A percentile compares a stretch with the other conserved stretches of the same genome.
These are phyloP conservation scores for Tylopilus sp. DNA, from an alignment of 1,284 basidiomycete genomes.

Conservation along the genomic window DNA sequence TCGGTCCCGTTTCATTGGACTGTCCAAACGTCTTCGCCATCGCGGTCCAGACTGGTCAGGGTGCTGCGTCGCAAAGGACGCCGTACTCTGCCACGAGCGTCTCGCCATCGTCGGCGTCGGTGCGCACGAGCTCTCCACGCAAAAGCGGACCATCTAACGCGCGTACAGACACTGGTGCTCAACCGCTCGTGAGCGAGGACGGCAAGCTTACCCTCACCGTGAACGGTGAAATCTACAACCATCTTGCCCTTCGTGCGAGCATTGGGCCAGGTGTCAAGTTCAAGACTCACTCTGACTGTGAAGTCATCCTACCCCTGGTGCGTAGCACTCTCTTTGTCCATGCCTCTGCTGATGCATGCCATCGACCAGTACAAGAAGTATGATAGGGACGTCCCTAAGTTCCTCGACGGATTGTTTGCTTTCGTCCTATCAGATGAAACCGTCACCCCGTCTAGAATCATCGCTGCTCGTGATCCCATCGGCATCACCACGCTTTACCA, in stretches of 20 bases:
- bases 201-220: conserved; percentile 86
- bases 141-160: conserved; percentile 10
- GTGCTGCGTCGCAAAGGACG: conserved; percentile 79
- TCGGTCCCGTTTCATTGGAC: conserved; percentile 73
- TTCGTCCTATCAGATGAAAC: conserved; percentile 96
- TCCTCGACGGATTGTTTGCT: conserved; percentile 99
- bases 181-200: conserved; percentile 89
- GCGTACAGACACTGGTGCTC: conserved; percentile 88
- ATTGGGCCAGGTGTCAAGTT: conserved; percentile 72
- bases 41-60: conserved; percentile 97
- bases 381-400: conserved; percentile 69
- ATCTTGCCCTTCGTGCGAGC: conserved; percentile 74
- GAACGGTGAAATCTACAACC: conserved; percentile 99
- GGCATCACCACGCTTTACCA: conserved; percentile 99
- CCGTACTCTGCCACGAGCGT: conserved; percentile 84
- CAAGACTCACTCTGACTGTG: conserved; percentile 98
- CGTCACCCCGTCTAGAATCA: conserved; percentile 82
- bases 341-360: conserved; percentile 3
- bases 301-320: conserved; percentile 92
- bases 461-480: conserved; percentile 96
- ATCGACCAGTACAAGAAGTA: conserved; percentile 74
- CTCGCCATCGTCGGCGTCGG: conserved; percentile 98
- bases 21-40: conserved; percentile 87
- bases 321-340: conserved; percentile 5
- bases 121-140: conserved; percentile 41